A percentile compares a stretch with the other conserved stretches of the same genome.
These are phyloP conservation scores for Diaporthe sp. DNA, from an alignment of 2,329 filamentous ascomycete genomes.

Conservation along the genomic window DNA sequence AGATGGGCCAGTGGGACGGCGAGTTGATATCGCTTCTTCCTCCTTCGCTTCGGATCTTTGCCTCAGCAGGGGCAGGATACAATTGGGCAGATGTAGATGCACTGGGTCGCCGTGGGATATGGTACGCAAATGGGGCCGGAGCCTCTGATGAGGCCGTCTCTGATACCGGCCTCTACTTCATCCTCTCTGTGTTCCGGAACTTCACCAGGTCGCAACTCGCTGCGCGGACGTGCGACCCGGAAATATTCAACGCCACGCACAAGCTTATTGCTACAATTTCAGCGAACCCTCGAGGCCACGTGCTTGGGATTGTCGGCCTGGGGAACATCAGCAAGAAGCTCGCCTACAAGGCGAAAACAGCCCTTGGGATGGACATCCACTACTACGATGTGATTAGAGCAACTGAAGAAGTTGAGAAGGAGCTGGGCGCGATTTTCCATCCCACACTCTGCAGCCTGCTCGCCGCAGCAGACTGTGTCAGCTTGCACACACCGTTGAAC, in stretches of 20 bases:
- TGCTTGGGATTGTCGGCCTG: constrained; percentile 67
- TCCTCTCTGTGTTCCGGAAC: constrained; percentile 63
- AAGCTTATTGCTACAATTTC: constrained; percentile 61
- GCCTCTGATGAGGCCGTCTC: constrained; percentile 60
- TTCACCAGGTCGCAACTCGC: constrained; percentile 63
- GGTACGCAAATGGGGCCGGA: constrained; percentile 59
- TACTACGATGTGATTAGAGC: constrained; percentile 62
- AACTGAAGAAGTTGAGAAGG: constrained; percentile 48
- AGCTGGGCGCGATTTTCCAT: constrained; percentile 50
- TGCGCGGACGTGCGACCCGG: constrained; percentile 58
- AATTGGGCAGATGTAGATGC: constrained; percentile 71
- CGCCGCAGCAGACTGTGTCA: constrained; percentile 51
- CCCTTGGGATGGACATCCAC: constrained; percentile 67
- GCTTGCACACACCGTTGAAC: constrained; percentile 52
- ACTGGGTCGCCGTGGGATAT: constrained; percentile 56
- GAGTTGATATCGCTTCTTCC: constrained; percentile 64
- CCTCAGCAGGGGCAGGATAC: constrained; percentile 69
- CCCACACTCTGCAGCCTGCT: constrained; percentile 48
- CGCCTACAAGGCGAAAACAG: constrained; percentile 59
- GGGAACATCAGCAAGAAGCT: constrained; percentile 63
- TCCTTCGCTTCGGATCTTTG: constrained; percentile 67
- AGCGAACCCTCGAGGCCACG: constrained; percentile 61
- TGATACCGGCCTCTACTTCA: constrained; percentile 58
- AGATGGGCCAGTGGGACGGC: constrained; percentile 46
- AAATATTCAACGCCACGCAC: constrained; percentile 58